phyloP scores from a whole-genome alignment of 225 moss, liverwort and hornwort genomes.

The Antitrichia curtipendula region DNA sequence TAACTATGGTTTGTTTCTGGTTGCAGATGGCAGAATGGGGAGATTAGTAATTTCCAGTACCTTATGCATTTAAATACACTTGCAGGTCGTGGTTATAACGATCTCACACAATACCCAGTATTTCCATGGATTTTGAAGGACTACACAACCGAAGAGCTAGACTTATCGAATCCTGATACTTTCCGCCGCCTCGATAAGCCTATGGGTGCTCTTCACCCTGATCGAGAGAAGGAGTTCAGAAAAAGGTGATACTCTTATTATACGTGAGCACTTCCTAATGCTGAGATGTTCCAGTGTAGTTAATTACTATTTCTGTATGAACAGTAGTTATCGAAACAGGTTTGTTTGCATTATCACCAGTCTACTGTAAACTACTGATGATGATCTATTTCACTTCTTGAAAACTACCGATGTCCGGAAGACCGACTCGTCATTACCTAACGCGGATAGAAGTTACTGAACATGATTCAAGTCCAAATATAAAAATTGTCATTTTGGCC shows the following conservation, averaged over 20 bases:
- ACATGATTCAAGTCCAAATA: not conserved
- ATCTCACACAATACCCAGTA: slow-evolving; percentile 92
- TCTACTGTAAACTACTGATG: not conserved
- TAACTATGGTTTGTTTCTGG: not conserved
- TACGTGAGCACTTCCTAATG: not conserved
- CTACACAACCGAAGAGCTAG: slow-evolving; percentile 62
- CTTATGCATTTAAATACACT: slow-evolving; percentile 92
- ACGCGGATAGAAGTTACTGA: not conserved
- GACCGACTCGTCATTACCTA: not conserved
- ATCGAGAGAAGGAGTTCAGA: slow-evolving; percentile 80
- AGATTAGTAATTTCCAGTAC: slow-evolving; percentile 93
- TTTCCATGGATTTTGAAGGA: slow-evolving; percentile 89
- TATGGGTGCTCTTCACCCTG: slow-evolving; percentile 80
- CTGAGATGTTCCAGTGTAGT: not conserved
- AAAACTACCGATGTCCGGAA: not conserved
- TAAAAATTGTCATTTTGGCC: not conserved
- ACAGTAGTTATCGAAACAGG: not conserved
- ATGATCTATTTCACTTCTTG: not conserved
- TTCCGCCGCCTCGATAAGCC: slow-evolving; percentile 86
- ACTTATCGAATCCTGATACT: slow-evolving; percentile 61
- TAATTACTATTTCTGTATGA: not conserved
- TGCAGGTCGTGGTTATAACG: slow-evolving; percentile 90
- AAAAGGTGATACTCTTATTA: slow-evolving; percentile 39
- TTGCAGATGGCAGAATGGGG: slow-evolving; percentile 81
- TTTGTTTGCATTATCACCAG: not conserved